These are phyloP conservation scores for Cochlearia excelsa DNA, from an alignment of 345 rosid species.

Conservation along the genomic window DNA sequence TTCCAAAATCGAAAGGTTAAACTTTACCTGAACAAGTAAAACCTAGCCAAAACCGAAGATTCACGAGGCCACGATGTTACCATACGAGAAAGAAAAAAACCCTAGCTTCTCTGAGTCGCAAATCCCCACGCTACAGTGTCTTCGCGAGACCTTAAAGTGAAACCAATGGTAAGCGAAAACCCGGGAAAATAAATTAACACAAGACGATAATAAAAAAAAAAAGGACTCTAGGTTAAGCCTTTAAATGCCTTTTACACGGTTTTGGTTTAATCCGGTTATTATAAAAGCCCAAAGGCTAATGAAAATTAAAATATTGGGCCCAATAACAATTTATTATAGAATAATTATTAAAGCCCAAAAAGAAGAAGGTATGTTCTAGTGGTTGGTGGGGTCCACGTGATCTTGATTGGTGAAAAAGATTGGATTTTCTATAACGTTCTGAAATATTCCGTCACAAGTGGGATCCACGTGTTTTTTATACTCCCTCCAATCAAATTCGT, in stretches of 20 bases:
- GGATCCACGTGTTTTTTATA: slow-evolving; percentile 15
- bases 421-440: slow-evolving; percentile 17
- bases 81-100: slow-evolving; percentile 10
- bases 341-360: too few species aligned
- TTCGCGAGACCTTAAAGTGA: slow-evolving; percentile 8
- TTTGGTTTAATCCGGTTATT: too few species aligned
- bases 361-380: slow-evolving; percentile 13
- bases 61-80: not conserved
- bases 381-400: slow-evolving; percentile 12
- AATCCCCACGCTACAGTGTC: not conserved
- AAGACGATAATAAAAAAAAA: too few species aligned
- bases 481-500: not conserved
- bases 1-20: slow-evolving; percentile 12
- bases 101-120: slow-evolving; percentile 17
- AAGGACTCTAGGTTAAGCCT: too few species aligned
- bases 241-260: too few species aligned
- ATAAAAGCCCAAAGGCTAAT: too few species aligned
- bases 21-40: slow-evolving; percentile 23
- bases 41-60: slow-evolving; percentile 8
- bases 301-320: too few species aligned
- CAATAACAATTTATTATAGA: too few species aligned
- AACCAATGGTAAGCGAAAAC: slow-evolving; percentile 29
- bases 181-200: slow-evolving; percentile 35
- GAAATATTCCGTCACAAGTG: slow-evolving; percentile 14
- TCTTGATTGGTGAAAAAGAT: slow-evolving; percentile 14